Base-by-base conservation (phyloP, 768 basidiomycete genomes). In the Leccinum variicolor region DNA sequence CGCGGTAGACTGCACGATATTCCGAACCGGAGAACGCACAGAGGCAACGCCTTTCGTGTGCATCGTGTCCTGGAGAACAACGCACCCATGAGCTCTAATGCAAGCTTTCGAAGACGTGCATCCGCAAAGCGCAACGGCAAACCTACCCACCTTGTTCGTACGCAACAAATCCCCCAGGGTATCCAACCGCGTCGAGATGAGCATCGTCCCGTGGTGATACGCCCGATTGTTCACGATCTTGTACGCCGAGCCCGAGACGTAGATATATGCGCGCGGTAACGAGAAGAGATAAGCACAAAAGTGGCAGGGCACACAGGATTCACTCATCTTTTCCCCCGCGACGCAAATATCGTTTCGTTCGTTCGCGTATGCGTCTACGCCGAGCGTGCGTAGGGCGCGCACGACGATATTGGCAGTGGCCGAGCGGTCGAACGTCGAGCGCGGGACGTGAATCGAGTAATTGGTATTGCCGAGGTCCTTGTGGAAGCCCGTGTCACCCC, bases 171-270 rank as follows among this genome's bases (percentile, higher is more conserved):
- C 83, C 0, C 91, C 89, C 8, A 99, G 75, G 6, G 82, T 79
- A 33, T 81, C 77, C 28, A 98, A 79, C 48, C 80, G 75, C 3
- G 94, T 93, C 8, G 91, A 87, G 21, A 98, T 89, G 26, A 99
- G 83, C 97, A 99, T 99, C 15, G 97, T 99, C 0, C 97, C 97
- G 64, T 99, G 97, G 65, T 98, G 96, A 74, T 98, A 98, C 7
- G 94, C 94, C 28, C 97, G 80, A 53, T 85, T 84, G 63, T 85
- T 90, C 46, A 89, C 87, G 55, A 99, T 91, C 75, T 97, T 98
- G 76, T 97, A 99, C 11, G 97, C 97, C 9, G 94, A 98, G 43
- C 97, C 97, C 49, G 96, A 98, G 60, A 98, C 88, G 93, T 98
- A 69, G 57, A 57, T 57, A 64, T 31, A 56, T 8, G 11, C 17